Evolutionary conservation across 2,329 filamentous ascomycete species (phyloP), one percentile per base, ranked within the genome.

Genomic region (Ophiostoma angusticollis): DNA sequence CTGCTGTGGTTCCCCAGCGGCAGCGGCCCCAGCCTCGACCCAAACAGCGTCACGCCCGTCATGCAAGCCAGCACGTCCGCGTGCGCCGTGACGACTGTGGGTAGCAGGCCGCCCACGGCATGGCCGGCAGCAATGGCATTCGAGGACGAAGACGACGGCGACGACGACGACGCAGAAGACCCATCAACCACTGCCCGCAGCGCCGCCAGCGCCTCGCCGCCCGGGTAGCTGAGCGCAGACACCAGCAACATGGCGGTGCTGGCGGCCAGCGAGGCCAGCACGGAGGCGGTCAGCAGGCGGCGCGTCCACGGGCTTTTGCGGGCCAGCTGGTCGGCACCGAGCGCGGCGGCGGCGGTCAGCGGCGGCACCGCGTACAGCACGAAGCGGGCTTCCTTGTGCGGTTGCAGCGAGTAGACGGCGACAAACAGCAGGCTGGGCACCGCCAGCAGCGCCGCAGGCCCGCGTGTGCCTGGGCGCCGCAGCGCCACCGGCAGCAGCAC

Each of bases 321-420:
- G 9, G 18, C 28, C 47, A 93, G 62, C 58, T 76, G 79, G 40
- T 75, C 72, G 12, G 85, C 84, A 16, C 78, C 79, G 5, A 84
- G 67, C 3, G 84, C 78, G 1, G 85, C 80, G 3, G 79, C 72
- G 9, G 80, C 80, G 0, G 87, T 94, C 22, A 96, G 63, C 0
- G 80, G 69, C 0, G 91, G 91, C 18, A 93, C 68, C 37, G 76
- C 70, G 60, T 96, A 96, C 51, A 96, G 77, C 49, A 98, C 79
- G 65, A 98, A 98, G 14, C 91, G 82, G 56, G 86, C 82, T 62
- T 98, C 91, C 57, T 98, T 98, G 63, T 98, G 91, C 1, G 89
- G 87, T 45, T 94, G 81, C 36, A 85, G 51, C 46, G 85, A 94
- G 65, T 94, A 96, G 31, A 93, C 58, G 5, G 70, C 70, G 16